phyloP scores from a whole-genome alignment of 202 grass and related monocot species.

The Tripidium arundinaceum region DNA sequence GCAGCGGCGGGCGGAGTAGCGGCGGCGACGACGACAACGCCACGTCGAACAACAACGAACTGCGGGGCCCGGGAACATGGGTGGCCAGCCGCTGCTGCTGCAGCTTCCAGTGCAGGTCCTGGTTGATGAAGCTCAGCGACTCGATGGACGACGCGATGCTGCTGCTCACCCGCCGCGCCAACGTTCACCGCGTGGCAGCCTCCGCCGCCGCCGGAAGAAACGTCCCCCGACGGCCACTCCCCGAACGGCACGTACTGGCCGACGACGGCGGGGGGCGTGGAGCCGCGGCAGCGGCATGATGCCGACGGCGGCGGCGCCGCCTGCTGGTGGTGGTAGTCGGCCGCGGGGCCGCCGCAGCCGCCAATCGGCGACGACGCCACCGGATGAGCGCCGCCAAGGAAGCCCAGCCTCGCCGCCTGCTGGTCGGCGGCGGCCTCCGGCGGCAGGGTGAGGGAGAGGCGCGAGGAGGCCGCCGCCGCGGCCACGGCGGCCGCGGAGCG shows the following conservation, averaged over 20 bases:
- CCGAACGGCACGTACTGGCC: too few species aligned
- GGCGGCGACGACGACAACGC: slow-evolving; percentile 28
- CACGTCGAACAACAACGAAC: slow-evolving; percentile 48
- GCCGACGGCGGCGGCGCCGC: not conserved
- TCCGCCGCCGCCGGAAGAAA: too few species aligned
- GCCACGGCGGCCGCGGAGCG: slow-evolving; percentile 30
- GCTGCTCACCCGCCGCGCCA: too few species aligned
- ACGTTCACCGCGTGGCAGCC: not conserved
- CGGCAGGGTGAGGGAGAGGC: slow-evolving; percentile 38
- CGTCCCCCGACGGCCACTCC: too few species aligned
- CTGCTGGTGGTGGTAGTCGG: slow-evolving; percentile 45
- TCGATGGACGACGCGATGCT: too few species aligned
- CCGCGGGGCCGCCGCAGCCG: not conserved
- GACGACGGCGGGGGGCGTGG: not conserved
- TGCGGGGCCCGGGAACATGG: too few species aligned
- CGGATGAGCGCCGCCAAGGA: not conserved
- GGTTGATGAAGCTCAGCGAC: too few species aligned
- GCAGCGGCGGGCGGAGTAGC: not conserved
- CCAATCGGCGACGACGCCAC: not conserved
- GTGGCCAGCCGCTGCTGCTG: too few species aligned
- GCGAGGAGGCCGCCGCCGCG: too few species aligned
- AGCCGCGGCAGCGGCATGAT: slow-evolving; percentile 42
- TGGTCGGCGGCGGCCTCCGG: slow-evolving; percentile 3
- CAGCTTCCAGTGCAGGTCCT: too few species aligned
- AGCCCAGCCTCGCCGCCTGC: slow-evolving; percentile 27